Evolutionary conservation across 208 protist species (phyloP).

Genomic region (Acanthamoeba castellanii): DNA sequence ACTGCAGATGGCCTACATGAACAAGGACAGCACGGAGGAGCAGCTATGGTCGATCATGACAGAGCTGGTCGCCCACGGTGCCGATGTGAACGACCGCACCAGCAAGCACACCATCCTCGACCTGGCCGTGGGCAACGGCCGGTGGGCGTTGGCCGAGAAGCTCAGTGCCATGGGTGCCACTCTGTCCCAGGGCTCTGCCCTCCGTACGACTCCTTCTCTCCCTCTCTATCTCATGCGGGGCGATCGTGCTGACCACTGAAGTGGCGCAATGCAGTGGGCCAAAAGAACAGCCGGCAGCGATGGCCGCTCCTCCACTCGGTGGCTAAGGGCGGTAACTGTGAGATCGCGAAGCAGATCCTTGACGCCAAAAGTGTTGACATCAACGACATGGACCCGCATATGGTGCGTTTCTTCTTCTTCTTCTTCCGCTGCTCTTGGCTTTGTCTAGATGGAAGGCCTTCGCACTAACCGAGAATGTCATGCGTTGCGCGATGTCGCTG

Average conservation of each 20-base stretch:
- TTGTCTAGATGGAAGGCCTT: too few relatives aligned
- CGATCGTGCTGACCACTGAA: not conserved
- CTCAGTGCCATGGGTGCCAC: not conserved
- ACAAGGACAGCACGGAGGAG: not conserved
- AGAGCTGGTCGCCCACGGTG: slow-evolving; percentile 1
- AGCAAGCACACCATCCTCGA: not conserved
- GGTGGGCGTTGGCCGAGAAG: slow-evolving; percentile 35
- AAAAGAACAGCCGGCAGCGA: slow-evolving; percentile 30
- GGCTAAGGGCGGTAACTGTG: not conserved
- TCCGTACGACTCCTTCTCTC: not conserved
- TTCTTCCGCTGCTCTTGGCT: not conserved
- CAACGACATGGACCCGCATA: slow-evolving; percentile 59
- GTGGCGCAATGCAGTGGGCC: not conserved
- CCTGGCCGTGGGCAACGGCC: not conserved
- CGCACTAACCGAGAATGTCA: not conserved
- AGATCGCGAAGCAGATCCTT: not conserved
- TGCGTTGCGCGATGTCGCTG: too few relatives aligned
- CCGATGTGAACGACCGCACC: not conserved
- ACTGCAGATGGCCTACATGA: not conserved
- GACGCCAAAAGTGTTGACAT: slow-evolving; percentile 9
- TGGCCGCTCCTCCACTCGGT: slow-evolving; percentile 31
- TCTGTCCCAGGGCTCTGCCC: not conserved
- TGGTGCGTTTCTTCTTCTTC: not conserved
- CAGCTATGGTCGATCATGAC: not conserved
- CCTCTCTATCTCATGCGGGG: not conserved